Conservation (phyloP, 176 grass and related monocot genomes). For the Pontederia crassipes region DNA sequence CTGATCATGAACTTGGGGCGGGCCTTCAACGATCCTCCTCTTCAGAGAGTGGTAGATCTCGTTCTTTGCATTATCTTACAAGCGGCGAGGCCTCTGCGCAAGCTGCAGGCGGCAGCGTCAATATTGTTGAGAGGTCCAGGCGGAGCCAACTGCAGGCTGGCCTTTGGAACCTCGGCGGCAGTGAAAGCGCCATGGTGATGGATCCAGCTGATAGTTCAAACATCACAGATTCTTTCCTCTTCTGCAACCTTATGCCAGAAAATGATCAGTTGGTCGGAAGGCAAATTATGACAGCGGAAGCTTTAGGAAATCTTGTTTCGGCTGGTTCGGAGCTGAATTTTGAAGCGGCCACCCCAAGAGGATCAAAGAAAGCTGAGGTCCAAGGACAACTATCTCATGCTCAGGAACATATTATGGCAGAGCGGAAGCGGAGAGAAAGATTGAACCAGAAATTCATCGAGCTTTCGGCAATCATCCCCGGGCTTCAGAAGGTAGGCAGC, state of each 20-base stretch:
- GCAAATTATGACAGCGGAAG: too few relatives aligned
- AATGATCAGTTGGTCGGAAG: too few relatives aligned
- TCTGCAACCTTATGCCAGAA: too few relatives aligned
- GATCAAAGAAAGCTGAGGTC: background rate
- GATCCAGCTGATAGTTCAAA: too few relatives aligned
- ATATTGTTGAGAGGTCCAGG: background rate
- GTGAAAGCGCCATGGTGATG: too few relatives aligned
- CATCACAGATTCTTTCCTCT: too few relatives aligned
- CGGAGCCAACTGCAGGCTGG: background rate
- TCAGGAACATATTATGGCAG: conserved; percentile 56
- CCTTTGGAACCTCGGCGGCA: background rate
- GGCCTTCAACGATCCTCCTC: background rate
- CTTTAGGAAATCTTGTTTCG: background rate
- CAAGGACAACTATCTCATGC: conserved; percentile 6
- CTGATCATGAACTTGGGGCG: too few relatives aligned
- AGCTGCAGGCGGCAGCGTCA: background rate
- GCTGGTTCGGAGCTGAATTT: background rate
- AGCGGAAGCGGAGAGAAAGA: conserved; percentile 55
- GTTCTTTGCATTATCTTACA: too few relatives aligned
- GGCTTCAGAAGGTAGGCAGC: conserved; percentile 60
- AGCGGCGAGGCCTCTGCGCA: background rate
- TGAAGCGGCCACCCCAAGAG: background rate
- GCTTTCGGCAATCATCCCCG: conserved; percentile 47
- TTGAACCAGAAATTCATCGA: conserved; percentile 56
- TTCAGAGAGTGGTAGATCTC: background rate